phyloP scores from a whole-genome alignment of 805 yeast species.

The Wickerhamiella lipophila region DNA sequence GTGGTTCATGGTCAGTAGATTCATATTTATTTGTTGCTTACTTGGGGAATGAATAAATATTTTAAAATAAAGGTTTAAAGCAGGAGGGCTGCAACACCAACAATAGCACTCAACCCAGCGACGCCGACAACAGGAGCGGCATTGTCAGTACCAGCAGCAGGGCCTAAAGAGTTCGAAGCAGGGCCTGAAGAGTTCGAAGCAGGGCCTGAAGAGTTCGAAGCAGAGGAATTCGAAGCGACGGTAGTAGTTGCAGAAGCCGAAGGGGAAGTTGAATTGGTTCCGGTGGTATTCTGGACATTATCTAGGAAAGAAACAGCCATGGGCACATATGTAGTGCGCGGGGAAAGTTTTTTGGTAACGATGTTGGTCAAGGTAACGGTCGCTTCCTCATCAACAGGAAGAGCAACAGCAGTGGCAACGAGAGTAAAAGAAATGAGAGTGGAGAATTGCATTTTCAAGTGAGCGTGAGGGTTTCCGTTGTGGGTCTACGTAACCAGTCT shows the following conservation, averaged over 20 bases:
- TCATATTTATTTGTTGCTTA: too few species aligned
- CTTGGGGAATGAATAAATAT: neutral
- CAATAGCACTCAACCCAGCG: constrained; percentile 4
- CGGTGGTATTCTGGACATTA: neutral
- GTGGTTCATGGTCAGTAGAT: too few species aligned
- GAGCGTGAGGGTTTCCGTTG: neutral
- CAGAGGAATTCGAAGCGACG: neutral
- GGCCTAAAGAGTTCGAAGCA: too few species aligned
- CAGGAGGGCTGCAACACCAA: constrained; percentile 8
- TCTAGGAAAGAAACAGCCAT: constrained; percentile 4
- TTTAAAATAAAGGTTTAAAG: neutral
- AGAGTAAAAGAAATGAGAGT: constrained; percentile 1
- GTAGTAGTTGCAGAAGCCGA: neutral
- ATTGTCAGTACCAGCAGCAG: neutral
- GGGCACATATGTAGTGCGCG: constrained; percentile 8
- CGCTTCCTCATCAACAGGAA: neutral
- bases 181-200: too few species aligned
- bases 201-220: neutral
- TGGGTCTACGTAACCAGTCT: neutral
- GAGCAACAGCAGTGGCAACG: neutral
- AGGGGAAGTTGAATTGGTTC: neutral
- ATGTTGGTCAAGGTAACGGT: constrained; percentile 5
- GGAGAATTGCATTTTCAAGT: constrained; percentile 8
- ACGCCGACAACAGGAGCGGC: constrained; percentile 5
- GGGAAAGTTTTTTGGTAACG: constrained; percentile 6